Evolutionary conservation across 2,329 filamentous ascomycete genomes (phyloP).

Genomic region (Botrytis fabae): DNA sequence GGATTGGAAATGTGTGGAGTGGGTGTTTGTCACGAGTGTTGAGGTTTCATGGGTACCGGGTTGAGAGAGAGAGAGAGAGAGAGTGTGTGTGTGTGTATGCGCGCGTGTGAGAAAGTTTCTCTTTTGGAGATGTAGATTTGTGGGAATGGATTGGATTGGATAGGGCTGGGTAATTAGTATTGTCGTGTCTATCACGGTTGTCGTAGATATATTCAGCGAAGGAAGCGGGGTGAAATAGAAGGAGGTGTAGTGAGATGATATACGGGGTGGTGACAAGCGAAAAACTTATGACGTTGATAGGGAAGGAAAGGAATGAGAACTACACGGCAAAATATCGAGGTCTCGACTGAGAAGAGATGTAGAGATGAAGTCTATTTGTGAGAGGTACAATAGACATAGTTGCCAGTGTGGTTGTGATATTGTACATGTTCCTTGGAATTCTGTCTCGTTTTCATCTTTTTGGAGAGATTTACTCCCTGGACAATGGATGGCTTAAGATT

Average conservation of each 20-base stretch:
- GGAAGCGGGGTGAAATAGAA: accelerated
- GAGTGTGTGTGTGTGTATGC: too few species aligned
- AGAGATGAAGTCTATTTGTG: not conserved
- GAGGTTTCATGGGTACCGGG: not conserved
- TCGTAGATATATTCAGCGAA: not conserved
- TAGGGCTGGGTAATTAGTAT: not conserved
- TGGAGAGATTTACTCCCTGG: not conserved
- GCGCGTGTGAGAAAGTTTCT: not conserved
- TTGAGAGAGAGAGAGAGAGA: too few species aligned
- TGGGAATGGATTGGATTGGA: not conserved
- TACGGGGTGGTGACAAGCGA: not conserved
- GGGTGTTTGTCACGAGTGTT: not conserved
- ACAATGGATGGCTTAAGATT: not conserved
- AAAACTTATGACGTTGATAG: not conserved
- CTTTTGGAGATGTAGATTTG: not conserved
- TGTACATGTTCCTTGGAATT: not conserved
- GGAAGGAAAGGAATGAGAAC: too few species aligned
- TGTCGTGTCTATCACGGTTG: not conserved
- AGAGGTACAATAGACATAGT: not conserved
- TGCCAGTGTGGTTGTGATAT: not conserved
- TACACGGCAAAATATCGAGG: not conserved
- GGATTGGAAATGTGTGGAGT: not conserved
- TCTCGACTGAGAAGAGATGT: not conserved
- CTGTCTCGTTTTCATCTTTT: not conserved
- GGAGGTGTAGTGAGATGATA: not conserved